Percentiles rank a stretch among this genome's conserved stretches.
phyloP scores from a whole-genome alignment of 1,284 basidiomycete genomes.

The Tremellales sp. region DNA sequence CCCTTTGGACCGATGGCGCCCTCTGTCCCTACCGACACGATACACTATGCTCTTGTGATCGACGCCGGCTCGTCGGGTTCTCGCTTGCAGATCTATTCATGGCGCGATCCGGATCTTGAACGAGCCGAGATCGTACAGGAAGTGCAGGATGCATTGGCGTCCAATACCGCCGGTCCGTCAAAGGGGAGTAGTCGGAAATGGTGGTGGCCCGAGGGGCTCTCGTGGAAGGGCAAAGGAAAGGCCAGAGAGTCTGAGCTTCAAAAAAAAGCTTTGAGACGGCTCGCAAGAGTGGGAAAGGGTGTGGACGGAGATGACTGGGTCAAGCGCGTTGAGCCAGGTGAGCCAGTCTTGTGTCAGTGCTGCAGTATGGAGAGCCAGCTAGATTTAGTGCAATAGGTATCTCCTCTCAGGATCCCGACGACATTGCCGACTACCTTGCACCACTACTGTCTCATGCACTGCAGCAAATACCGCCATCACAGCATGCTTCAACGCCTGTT shows the following conservation, averaged over 20 bases:
- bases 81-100: conserved; percentile 93
- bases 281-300: conserved; percentile 90
- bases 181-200: conserved; percentile 21
- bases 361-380: background rate
- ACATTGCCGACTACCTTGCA: conserved; percentile 68
- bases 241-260: conserved; percentile 39
- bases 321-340: conserved; percentile 87
- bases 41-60: conserved; percentile 91
- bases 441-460: conserved; percentile 81
- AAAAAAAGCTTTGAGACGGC: conserved; percentile 41
- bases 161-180: background rate
- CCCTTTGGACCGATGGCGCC: conserved; percentile 43
- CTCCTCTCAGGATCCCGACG: conserved; percentile 69
- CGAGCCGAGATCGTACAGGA: conserved; percentile 45
- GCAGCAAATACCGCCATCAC: conserved; percentile 75
- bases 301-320: conserved; percentile 82
- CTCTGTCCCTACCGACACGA: conserved; percentile 52
- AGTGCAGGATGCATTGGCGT: conserved; percentile 23
- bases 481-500: conserved; percentile 77
- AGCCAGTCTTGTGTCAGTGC: conserved; percentile 29
- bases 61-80: conserved; percentile 98
- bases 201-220: conserved; percentile 32
- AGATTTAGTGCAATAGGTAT: conserved; percentile 58
- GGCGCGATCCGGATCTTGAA: conserved; percentile 72
- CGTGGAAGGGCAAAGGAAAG: conserved; percentile 37